Conservation (phyloP, 2,329 filamentous ascomycete species). For the Akanthomyces dipterigenus region DNA sequence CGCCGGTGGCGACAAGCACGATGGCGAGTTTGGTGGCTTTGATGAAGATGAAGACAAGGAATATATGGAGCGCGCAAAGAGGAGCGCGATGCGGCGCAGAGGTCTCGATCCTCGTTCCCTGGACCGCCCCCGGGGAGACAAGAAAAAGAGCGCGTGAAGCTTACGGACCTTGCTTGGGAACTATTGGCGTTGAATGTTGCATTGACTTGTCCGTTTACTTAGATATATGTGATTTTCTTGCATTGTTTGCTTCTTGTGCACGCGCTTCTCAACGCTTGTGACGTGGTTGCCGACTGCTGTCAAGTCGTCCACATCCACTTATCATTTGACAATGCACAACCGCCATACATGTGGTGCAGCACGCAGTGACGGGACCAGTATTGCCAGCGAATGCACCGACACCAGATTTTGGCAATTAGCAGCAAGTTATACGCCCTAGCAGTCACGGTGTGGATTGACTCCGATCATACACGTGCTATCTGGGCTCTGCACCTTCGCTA, state of each 20-base stretch:
- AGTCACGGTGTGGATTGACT: too few relatives aligned
- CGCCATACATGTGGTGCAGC: too few relatives aligned
- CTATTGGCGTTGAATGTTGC: neutral
- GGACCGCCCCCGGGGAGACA: neutral
- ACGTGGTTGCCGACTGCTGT: too few relatives aligned
- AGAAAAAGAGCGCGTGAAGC: neutral
- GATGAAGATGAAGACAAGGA: slow-evolving; percentile 66
- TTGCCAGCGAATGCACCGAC: too few relatives aligned
- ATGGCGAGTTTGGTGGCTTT: slow-evolving; percentile 58
- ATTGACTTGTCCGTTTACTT: neutral
- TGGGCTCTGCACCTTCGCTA: too few relatives aligned
- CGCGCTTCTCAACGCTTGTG: too few relatives aligned
- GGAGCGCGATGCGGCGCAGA: slow-evolving; percentile 65
- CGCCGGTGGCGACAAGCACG: neutral
- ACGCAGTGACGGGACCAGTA: too few relatives aligned
- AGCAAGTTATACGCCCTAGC: too few relatives aligned
- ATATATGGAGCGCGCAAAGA: slow-evolving; percentile 67
- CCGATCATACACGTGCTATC: too few relatives aligned
- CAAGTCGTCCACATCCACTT: too few relatives aligned
- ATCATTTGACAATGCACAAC: too few relatives aligned
- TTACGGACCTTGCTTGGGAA: neutral
- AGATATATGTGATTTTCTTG: neutral
- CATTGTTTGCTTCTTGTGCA: neutral
- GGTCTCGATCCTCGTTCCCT: slow-evolving; percentile 59
- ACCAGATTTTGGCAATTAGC: too few relatives aligned